These are phyloP conservation scores for Nidularia sp. DNA, from an alignment of 768 basidiomycete species.

Conservation along the genomic window DNA sequence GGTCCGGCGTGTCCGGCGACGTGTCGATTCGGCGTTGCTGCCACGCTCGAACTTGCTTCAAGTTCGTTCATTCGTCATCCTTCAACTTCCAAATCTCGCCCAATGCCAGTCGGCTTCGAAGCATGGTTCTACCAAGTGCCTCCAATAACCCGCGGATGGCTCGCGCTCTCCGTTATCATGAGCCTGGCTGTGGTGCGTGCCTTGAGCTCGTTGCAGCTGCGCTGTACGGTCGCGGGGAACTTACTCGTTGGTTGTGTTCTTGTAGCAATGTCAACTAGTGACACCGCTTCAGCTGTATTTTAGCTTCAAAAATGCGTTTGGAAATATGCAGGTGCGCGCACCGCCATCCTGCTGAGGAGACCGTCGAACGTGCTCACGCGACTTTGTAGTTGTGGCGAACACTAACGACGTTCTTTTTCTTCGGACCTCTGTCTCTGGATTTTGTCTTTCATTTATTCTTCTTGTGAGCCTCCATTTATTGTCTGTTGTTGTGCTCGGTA, in stretches of 20 bases:
- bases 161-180: conserved; percentile 70
- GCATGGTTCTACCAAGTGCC: conserved; percentile 91
- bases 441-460: conserved; percentile 98
- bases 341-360: neutral
- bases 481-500: neutral
- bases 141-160: conserved; percentile 86
- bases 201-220: neutral
- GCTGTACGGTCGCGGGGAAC: conserved; percentile 2
- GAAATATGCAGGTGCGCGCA: conserved; percentile 67
- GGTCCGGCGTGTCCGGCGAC: neutral
- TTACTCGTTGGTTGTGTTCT: neutral
- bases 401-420: conserved; percentile 92
- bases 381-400: conserved; percentile 74
- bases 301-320: conserved; percentile 81
- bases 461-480: conserved; percentile 61
- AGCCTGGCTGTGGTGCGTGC: conserved; percentile 80
- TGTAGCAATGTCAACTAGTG: conserved; percentile 87
- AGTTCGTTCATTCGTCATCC: too few relatives aligned
- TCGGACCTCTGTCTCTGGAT: conserved; percentile 89
- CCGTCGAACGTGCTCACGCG: neutral
- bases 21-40: too few relatives aligned
- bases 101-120: conserved; percentile 82
- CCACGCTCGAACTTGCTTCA: too few relatives aligned
- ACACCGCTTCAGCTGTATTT: conserved; percentile 92
- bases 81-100: too few relatives aligned